Conservation (phyloP, 176 grass and related monocot genomes). For the Ensete ventricosum region DNA sequence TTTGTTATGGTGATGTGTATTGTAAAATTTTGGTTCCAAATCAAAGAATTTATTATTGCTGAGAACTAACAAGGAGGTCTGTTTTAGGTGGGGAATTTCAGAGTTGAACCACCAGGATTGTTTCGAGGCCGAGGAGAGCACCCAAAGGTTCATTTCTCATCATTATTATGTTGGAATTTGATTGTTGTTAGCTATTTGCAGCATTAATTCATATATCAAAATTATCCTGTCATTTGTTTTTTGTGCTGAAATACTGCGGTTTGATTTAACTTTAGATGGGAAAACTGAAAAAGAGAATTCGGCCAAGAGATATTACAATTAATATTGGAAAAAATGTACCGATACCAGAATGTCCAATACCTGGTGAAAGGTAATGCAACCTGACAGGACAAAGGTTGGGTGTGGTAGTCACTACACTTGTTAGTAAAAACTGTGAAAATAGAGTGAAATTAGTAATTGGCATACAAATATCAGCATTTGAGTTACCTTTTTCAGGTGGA, state of each 20-base stretch:
- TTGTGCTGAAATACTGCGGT: neutral
- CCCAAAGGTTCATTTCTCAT: conserved; percentile 54
- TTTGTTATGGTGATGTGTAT: neutral
- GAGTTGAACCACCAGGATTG: conserved; percentile 91
- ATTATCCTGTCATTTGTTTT: neutral
- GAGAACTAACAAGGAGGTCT: neutral
- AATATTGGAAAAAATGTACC: conserved; percentile 54
- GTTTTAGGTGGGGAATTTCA: conserved; percentile 94
- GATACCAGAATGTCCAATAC: conserved; percentile 78
- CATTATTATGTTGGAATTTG: neutral
- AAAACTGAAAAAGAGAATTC: conserved; percentile 78
- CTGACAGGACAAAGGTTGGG: neutral
- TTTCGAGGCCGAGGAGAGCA: conserved; percentile 98
- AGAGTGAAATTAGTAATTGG: neutral
- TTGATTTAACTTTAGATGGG: conserved; percentile 60
- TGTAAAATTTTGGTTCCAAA: too few species aligned
- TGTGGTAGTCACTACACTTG: neutral
- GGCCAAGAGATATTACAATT: conserved; percentile 90
- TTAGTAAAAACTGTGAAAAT: too few species aligned
- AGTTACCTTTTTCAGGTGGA: conserved; percentile 57
- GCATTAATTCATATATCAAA: neutral
- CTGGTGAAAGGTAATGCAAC: conserved; percentile 63
- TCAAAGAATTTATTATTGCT: neutral
- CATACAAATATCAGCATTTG: neutral
- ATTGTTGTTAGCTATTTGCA: neutral